Evolutionary conservation across 116 monocot genomes (phyloP).

Genomic region (Papilionanthe hybrid): DNA sequence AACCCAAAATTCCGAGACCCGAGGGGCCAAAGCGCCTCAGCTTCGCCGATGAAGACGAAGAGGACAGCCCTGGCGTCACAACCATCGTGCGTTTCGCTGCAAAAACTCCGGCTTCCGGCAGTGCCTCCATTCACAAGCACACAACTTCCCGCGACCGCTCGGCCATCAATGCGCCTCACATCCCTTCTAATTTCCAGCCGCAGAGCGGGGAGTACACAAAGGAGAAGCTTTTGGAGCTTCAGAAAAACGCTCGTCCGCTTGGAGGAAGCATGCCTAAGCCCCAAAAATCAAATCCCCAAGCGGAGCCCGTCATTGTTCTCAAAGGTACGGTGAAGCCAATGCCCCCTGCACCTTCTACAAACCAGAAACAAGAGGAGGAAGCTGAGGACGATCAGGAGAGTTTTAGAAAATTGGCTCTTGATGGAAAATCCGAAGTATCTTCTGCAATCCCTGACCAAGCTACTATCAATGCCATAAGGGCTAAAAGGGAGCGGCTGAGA

Average conservation of each 20-base stretch:
- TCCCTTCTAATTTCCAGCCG: conserved; percentile 72
- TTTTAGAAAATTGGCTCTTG: conserved; percentile 38
- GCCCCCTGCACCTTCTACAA: background rate
- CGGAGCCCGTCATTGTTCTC: conserved; percentile 59
- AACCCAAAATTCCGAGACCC: conserved; percentile 26
- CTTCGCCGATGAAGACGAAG: conserved; percentile 91
- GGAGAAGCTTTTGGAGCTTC: conserved; percentile 83
- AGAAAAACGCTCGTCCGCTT: conserved; percentile 89
- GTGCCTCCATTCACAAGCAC: conserved; percentile 40
- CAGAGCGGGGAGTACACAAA: conserved; percentile 91
- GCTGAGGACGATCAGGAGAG: conserved; percentile 15
- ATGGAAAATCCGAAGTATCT: conserved; percentile 29
- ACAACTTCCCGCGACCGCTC: conserved; percentile 54
- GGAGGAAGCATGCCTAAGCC: conserved; percentile 48
- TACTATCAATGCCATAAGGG: conserved; percentile 72
- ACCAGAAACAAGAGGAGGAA: conserved; percentile 13
- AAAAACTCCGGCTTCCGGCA: conserved; percentile 9
- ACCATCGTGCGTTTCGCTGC: background rate
- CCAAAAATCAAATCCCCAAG: conserved; percentile 20
- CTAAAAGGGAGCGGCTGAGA: conserved; percentile 66
- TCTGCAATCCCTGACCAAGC: conserved; percentile 64
- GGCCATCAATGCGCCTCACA: conserved; percentile 11
- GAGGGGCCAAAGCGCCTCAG: conserved; percentile 62
- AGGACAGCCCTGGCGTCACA: conserved; percentile 22
- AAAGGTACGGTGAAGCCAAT: conserved; percentile 65